A percentile compares a stretch with the other conserved stretches of the same genome.
These are phyloP conservation scores for Pseudogymnoascus sp. DNA, from an alignment of 2,329 filamentous ascomycete genomes.

Conservation along the genomic window DNA sequence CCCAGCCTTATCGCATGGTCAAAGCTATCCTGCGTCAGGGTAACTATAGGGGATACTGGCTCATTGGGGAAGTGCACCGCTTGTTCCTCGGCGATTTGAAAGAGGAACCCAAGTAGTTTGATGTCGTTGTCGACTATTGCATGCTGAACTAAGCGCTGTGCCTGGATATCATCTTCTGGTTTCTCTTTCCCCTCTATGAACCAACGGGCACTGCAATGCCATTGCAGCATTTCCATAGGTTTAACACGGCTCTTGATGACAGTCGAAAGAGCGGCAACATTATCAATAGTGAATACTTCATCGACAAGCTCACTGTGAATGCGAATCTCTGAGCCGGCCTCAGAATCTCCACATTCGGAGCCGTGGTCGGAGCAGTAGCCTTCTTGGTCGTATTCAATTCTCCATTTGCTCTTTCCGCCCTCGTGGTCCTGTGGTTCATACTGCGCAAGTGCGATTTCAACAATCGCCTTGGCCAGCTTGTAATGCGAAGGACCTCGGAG, in stretches of 20 bases:
- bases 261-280: slow-evolving; percentile 61
- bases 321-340: slow-evolving; percentile 37
- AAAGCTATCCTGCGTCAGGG: slow-evolving; percentile 37
- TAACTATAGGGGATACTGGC: slow-evolving; percentile 30
- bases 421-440: slow-evolving; percentile 51
- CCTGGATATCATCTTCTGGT: not conserved
- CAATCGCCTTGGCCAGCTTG: slow-evolving; percentile 54
- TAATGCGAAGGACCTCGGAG: slow-evolving; percentile 51
- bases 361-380: slow-evolving; percentile 29
- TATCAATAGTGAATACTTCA: slow-evolving; percentile 66
- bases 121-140: slow-evolving; percentile 22
- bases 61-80: slow-evolving; percentile 25
- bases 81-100: slow-evolving; percentile 22
- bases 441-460: slow-evolving; percentile 65
- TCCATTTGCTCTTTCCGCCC: slow-evolving; percentile 28
- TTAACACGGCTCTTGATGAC: slow-evolving; percentile 57
- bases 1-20: slow-evolving; percentile 38
- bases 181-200: slow-evolving; percentile 18
- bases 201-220: slow-evolving; percentile 29
- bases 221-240: slow-evolving; percentile 46
- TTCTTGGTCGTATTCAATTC: slow-evolving; percentile 37
- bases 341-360: slow-evolving; percentile 19
- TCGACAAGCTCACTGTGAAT: slow-evolving; percentile 45
- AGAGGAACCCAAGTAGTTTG: slow-evolving; percentile 25
- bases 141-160: slow-evolving; percentile 16